Conservation (phyloP, 1,284 basidiomycete genomes). For the Rhodotorula sp. region DNA sequence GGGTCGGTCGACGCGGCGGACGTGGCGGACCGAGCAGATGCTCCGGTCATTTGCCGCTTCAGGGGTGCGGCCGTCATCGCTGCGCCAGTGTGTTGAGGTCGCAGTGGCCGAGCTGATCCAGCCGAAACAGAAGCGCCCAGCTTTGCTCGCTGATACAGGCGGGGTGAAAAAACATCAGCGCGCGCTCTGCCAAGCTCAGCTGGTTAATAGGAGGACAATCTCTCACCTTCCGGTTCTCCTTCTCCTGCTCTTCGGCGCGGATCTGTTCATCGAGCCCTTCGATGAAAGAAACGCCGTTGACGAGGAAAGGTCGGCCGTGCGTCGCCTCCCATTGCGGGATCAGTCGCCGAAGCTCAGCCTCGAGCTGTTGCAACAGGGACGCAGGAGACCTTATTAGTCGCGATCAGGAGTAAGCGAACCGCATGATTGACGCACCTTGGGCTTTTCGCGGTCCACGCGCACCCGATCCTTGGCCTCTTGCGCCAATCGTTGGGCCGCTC, state of each 20-base stretch:
- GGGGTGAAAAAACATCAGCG: background rate
- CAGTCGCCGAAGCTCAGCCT: constrained; percentile 74
- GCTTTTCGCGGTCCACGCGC: constrained; percentile 89
- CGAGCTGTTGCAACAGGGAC: constrained; percentile 59
- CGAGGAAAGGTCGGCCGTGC: constrained; percentile 71
- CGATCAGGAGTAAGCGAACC: background rate
- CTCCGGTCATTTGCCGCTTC: constrained; percentile 41
- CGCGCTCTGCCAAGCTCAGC: background rate
- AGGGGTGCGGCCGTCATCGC: constrained; percentile 17
- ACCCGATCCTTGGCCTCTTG: constrained; percentile 98
- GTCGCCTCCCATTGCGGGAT: constrained; percentile 87
- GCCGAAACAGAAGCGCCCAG: constrained; percentile 11
- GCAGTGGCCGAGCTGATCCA: constrained; percentile 18
- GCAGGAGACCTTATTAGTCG: background rate
- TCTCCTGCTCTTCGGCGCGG: constrained; percentile 53
- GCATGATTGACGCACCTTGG: constrained; percentile 61
- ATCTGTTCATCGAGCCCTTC: constrained; percentile 71
- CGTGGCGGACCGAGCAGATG: constrained; percentile 3
- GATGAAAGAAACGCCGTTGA: constrained; percentile 79
- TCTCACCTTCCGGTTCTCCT: constrained; percentile 38
- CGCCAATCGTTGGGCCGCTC: constrained; percentile 60
- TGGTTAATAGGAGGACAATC: too few species aligned
- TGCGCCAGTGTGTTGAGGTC: constrained; percentile 27
- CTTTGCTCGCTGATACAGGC: constrained; percentile 23
- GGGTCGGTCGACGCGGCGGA: background rate